phyloP scores from a whole-genome alignment of 345 rosid genomes.

The Boechera divaricarpa region DNA sequence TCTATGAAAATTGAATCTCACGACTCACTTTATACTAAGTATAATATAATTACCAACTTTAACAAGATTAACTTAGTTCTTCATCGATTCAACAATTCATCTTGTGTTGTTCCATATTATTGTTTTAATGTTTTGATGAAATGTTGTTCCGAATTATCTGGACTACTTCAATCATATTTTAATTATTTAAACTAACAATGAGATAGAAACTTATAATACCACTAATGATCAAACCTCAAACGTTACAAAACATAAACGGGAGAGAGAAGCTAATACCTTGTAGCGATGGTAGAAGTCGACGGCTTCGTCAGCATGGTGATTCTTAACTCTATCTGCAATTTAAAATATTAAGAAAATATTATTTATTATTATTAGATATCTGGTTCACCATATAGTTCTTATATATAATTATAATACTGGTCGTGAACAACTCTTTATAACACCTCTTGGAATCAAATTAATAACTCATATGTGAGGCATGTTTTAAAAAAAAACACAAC shows the following conservation, averaged over 20 bases:
- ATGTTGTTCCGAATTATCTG: background rate
- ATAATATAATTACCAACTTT: background rate
- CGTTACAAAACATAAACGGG: too few relatives aligned
- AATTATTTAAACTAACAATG: background rate
- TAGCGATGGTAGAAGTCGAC: slow-evolving; percentile 51
- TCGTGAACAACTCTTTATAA: background rate
- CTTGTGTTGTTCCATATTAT: background rate
- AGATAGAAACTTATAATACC: background rate
- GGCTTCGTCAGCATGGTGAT: slow-evolving; percentile 41
- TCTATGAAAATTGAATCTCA: background rate
- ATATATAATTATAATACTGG: background rate
- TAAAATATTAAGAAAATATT: background rate
- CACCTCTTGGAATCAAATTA: background rate
- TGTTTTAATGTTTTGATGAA: background rate
- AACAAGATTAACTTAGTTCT: background rate
- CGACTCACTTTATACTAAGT: background rate
- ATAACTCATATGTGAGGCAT: background rate
- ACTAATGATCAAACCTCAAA: too few relatives aligned
- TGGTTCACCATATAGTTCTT: too few relatives aligned
- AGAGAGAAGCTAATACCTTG: slow-evolving; percentile 33
- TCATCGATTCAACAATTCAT: background rate
- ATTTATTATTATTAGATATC: background rate
- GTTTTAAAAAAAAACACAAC: background rate
- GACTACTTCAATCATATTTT: background rate
- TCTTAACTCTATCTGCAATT: slow-evolving; percentile 38